Base-by-base conservation (phyloP, 2,329 filamentous ascomycete genomes). In the Ophiostoma perfectum region DNA sequence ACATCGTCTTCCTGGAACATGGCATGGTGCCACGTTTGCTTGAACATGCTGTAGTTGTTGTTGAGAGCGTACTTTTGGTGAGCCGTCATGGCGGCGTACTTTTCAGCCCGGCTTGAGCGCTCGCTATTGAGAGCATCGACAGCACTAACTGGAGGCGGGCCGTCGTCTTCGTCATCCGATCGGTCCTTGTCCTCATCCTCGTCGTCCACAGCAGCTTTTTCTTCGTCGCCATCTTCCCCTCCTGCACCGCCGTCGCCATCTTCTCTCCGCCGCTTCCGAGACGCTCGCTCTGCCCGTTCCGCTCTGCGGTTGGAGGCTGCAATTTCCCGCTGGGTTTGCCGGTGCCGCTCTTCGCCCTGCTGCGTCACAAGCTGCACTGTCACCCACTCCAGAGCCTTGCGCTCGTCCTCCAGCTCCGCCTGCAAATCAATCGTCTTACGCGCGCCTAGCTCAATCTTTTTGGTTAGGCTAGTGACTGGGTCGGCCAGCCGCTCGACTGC, bases 11-110 rank as follows among this genome's bases (percentile, higher is more conserved):
- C 78, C 4, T 80, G 81, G 66, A 82, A 80, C 52, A 81, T 75
- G 5, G 83, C 81, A 70, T 85, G 82, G 75, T 87, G 84, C 83
- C 84, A 85, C 38, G 82, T 76, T 72, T 82, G 82, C 75, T 85
- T 86, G 80, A 88, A 87, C n/a, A 77, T 76, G 68, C 82, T 80
- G 73, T 88, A 88, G 73, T 86, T 83, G 74, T 87, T 87, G 76
- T 87, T 80, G 12, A 79, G 72, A 4, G 80, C 84, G 73, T 87
- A 88, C 39, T 82, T 81, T 71, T 83, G 76, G 69, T 82, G 75
- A 64, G 78, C 73, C 47, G 74, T 77, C 72, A 82, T 75, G 1
- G 73, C 71, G 0, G 75, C 75, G 73, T 86, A 86, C 55, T 81
- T 80, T 11, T 72, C 73, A 0, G 75, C 73, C 67, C 81, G 81